These are phyloP conservation scores for Diplodia seriata DNA, from an alignment of 2,329 filamentous ascomycete genomes.

Conservation along the genomic window DNA sequence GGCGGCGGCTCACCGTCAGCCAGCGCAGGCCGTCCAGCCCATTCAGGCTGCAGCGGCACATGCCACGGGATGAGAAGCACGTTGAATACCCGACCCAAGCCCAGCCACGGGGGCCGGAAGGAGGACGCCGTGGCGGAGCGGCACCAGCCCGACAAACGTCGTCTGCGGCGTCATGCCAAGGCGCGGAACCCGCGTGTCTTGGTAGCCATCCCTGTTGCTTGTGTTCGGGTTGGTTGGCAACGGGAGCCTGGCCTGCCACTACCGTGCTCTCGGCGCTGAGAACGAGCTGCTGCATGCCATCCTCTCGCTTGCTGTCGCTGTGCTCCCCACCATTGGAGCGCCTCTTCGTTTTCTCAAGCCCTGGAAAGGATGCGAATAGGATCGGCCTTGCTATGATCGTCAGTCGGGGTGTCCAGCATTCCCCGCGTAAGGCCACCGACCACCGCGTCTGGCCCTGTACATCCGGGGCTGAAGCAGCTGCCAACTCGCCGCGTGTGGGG, in stretches of 20 bases:
- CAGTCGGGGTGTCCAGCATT: neutral
- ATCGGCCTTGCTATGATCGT: conserved; percentile 18
- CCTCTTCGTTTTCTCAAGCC: neutral
- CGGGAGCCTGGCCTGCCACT: neutral
- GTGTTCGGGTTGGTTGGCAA: conserved; percentile 11
- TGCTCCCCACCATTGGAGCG: conserved; percentile 1
- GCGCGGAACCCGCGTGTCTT: conserved; percentile 18
- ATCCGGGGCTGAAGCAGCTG: neutral
- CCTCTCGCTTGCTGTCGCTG: neutral
- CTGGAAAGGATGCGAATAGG: conserved; percentile 12
- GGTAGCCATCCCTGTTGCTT: conserved; percentile 10
- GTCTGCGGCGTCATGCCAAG: conserved; percentile 17
- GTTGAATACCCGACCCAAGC: neutral
- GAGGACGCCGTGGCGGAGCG: conserved; percentile 16
- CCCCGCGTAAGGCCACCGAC: conserved; percentile 6
- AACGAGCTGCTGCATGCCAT: conserved; percentile 15
- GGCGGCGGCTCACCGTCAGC: conserved; percentile 13
- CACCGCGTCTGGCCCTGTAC: neutral
- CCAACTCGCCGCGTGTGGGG: conserved; percentile 22
- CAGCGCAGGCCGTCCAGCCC: conserved; percentile 16
- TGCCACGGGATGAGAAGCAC: neutral
- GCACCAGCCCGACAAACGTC: conserved; percentile 3
- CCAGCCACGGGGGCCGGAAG: conserved; percentile 13
- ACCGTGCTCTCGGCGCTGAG: neutral
- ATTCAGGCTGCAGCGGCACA: conserved; percentile 10